A percentile compares a stretch with the other conserved stretches of the same genome.
Conservation (phyloP, 2,329 filamentous ascomycete genomes). For the Dactylonectria macrodidyma region DNA sequence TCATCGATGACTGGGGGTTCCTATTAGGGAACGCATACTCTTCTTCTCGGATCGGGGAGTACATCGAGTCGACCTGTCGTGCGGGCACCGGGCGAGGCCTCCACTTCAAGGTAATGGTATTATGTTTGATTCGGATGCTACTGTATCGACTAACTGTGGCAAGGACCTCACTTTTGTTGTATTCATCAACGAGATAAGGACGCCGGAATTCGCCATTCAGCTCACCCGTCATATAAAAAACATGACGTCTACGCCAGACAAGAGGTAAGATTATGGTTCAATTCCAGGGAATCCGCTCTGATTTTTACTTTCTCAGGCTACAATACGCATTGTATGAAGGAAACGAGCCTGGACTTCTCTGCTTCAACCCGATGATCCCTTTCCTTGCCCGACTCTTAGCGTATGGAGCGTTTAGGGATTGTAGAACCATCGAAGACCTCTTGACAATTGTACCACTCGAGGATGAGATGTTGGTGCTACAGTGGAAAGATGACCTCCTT, state of each 20-base stretch:
- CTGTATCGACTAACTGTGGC: neutral
- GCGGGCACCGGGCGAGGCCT: neutral
- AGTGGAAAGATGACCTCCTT: constrained; percentile 16
- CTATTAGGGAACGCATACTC: constrained; percentile 6
- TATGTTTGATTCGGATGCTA: neutral
- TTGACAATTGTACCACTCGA: constrained; percentile 10
- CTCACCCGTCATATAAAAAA: constrained; percentile 1
- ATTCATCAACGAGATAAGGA: constrained; percentile 4
- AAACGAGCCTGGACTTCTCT: neutral
- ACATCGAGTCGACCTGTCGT: constrained; percentile 3
- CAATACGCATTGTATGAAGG: constrained; percentile 11
- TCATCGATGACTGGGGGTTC: neutral
- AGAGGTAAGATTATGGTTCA: constrained; percentile 10
- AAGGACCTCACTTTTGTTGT: constrained; percentile 11
- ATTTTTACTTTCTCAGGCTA: neutral
- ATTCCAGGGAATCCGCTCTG: neutral
- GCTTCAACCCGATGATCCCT: constrained; percentile 7
- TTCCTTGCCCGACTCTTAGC: constrained; percentile 1
- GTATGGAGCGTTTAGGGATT: constrained; percentile 8
- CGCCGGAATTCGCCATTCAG: constrained; percentile 4
- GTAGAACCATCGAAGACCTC: constrained; percentile 13
- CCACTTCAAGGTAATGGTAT: constrained; percentile 14
- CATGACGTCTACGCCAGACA: neutral
- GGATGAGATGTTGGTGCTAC: constrained; percentile 15
- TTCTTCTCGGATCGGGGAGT: constrained; percentile 9